phyloP scores from a whole-genome alignment of 352 stramenopile species.

The Elongisporangium undulatum region DNA sequence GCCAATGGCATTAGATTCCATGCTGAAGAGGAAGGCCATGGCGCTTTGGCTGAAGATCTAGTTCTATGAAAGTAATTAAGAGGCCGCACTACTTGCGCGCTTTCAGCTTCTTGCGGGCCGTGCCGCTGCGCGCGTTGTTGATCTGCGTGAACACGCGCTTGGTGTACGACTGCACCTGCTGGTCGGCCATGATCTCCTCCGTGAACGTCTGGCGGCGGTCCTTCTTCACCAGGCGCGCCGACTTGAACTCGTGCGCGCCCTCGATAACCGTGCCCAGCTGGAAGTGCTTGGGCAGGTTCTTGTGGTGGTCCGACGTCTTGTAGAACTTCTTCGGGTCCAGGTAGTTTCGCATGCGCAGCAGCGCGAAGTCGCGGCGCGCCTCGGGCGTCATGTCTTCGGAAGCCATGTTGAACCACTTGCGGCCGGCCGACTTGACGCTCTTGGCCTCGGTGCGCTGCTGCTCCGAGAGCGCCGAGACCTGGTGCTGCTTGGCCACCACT shows the following conservation, averaged over 20 bases:
- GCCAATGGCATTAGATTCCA: too few relatives aligned
- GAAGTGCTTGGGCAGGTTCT: slow-evolving; percentile 85
- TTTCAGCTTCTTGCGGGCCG: slow-evolving; percentile 55
- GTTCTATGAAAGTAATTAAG: background rate
- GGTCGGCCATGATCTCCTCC: slow-evolving; percentile 94
- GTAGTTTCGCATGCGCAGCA: slow-evolving; percentile 95
- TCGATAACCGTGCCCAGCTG: slow-evolving; percentile 93
- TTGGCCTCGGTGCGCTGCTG: slow-evolving; percentile 46
- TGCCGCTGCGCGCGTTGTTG: slow-evolving; percentile 39
- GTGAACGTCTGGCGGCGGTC: slow-evolving; percentile 90
- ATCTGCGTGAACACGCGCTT: slow-evolving; percentile 80
- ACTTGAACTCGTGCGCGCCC: slow-evolving; percentile 88
- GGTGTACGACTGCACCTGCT: slow-evolving; percentile 77
- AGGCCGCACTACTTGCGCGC: background rate
- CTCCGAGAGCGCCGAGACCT: slow-evolving; percentile 33
- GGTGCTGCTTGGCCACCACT: slow-evolving; percentile 31
- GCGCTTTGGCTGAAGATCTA: background rate
- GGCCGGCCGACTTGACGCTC: slow-evolving; percentile 50
- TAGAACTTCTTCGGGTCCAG: slow-evolving; percentile 97
- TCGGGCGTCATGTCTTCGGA: slow-evolving; percentile 87
- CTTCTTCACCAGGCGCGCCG: slow-evolving; percentile 89
- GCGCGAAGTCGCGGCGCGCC: slow-evolving; percentile 84
- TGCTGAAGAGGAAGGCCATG: background rate
- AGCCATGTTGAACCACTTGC: slow-evolving; percentile 92
- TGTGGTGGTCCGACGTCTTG: slow-evolving; percentile 89